Evolutionary conservation across 1,284 basidiomycete species (phyloP).

Genomic region (Malassezia equina): DNA sequence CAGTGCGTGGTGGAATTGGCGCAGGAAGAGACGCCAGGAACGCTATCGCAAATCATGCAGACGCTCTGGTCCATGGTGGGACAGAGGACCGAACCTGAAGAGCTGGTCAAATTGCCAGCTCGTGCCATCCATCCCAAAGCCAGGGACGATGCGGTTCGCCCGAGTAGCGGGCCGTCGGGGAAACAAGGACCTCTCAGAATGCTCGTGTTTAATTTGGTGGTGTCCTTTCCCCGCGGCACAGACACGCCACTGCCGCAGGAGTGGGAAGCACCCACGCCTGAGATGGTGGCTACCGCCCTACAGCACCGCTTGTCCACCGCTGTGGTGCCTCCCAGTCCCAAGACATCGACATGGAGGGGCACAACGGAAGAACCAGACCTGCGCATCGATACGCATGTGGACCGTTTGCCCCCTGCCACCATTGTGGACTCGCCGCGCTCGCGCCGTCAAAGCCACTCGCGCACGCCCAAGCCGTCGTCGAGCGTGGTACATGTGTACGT

Average conservation of each 20-base stretch:
- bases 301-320: neutral
- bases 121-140: neutral
- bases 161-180: conserved; percentile 16
- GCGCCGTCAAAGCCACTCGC: neutral
- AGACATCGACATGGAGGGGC: neutral
- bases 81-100: neutral
- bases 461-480: neutral
- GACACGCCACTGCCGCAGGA: neutral
- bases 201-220: conserved; percentile 8
- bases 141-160: conserved; percentile 6
- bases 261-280: neutral
- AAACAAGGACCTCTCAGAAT: conserved; percentile 6
- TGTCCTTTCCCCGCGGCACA: conserved; percentile 1
- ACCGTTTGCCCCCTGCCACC: neutral
- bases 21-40: conserved; percentile 4
- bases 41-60: neutral
- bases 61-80: conserved; percentile 10
- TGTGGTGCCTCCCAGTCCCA: neutral
- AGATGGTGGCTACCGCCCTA: neutral
- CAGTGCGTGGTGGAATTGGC: conserved; percentile 16
- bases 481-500: conserved; percentile 10
- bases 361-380: conserved; percentile 7
- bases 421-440: conserved; percentile 1
- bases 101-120: conserved; percentile 6
- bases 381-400: conserved; percentile 10